phyloP scores from a whole-genome alignment of 2,329 filamentous ascomycete genomes.

The Blumeriella jaapii region DNA sequence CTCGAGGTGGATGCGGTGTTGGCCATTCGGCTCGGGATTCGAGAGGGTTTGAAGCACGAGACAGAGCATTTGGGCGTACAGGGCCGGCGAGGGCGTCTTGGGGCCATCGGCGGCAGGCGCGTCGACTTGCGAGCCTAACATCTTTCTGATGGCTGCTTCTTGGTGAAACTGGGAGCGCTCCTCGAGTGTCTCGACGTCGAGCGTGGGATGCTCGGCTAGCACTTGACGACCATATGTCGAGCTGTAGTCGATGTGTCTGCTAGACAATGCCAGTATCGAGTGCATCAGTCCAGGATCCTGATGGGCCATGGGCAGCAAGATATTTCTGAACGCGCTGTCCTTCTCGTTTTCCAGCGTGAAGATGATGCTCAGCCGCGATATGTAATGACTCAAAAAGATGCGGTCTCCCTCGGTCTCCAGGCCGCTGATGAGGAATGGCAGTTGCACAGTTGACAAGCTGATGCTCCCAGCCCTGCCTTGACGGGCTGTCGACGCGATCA shows the following conservation, averaged over 20 bases:
- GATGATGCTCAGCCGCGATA: conserved; percentile 65
- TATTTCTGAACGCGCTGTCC: conserved; percentile 76
- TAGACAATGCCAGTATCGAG: conserved; percentile 72
- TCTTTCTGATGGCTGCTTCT: conserved; percentile 41
- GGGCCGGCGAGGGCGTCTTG: conserved; percentile 30
- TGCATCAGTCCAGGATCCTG: conserved; percentile 79
- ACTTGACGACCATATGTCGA: conserved; percentile 44
- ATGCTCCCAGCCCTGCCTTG: conserved; percentile 32
- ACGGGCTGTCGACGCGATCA: conserved; percentile 33
- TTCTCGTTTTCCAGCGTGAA: conserved; percentile 67
- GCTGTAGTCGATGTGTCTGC: conserved; percentile 58
- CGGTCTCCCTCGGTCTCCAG: conserved; percentile 72
- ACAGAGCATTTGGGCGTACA: conserved; percentile 53
- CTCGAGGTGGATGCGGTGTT: conserved; percentile 70
- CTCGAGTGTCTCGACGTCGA: conserved; percentile 36
- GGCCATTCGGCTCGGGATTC: conserved; percentile 46
- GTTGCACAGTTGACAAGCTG: conserved; percentile 40
- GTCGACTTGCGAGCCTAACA: conserved; percentile 37
- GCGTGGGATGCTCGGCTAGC: conserved; percentile 37
- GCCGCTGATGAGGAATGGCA: conserved; percentile 62
- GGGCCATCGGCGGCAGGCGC: conserved; percentile 31
- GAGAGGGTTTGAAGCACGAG: conserved; percentile 45
- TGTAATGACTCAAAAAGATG: conserved; percentile 74
- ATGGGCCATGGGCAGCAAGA: conserved; percentile 71
- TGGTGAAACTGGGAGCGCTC: conserved; percentile 45